Evolutionary conservation across 768 basidiomycete genomes (phyloP).

Genomic region (Candolleomyces aberdarensis): DNA sequence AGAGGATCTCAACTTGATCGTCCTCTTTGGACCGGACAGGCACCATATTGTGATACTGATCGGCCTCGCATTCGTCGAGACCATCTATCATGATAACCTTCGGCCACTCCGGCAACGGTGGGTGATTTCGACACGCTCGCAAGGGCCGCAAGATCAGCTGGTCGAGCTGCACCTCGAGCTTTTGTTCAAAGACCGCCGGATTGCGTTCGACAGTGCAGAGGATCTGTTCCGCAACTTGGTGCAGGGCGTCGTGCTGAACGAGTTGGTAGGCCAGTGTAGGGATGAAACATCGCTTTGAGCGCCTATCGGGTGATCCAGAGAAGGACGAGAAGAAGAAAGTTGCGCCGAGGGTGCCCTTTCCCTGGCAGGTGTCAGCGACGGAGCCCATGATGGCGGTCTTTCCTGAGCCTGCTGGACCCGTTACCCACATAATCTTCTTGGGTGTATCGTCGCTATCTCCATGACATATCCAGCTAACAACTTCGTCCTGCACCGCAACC

Average conservation of each 20-base stretch:
- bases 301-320: not conserved
- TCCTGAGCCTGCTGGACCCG: constrained; percentile 5
- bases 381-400: constrained; percentile 7
- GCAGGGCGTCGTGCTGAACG: not conserved
- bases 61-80: not conserved
- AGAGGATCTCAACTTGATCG: not conserved
- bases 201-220: not conserved
- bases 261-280: not conserved
- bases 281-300: not conserved
- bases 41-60: not conserved
- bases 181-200: not conserved
- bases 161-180: not conserved
- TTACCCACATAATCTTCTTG: constrained; percentile 1
- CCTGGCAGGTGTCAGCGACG: constrained; percentile 2
- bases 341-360: not conserved
- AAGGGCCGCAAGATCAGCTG: not conserved
- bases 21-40: not conserved
- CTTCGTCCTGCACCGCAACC: not conserved
- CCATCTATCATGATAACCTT: not conserved
- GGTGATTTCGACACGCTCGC: not conserved
- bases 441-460: not conserved
- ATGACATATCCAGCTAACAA: constrained; percentile 1
- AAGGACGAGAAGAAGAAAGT: constrained; percentile 8
- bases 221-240: not conserved
- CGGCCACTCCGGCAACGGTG: not conserved